Base-by-base conservation (phyloP, 805 yeast genomes). In the Candida ipomoeae region DNA sequence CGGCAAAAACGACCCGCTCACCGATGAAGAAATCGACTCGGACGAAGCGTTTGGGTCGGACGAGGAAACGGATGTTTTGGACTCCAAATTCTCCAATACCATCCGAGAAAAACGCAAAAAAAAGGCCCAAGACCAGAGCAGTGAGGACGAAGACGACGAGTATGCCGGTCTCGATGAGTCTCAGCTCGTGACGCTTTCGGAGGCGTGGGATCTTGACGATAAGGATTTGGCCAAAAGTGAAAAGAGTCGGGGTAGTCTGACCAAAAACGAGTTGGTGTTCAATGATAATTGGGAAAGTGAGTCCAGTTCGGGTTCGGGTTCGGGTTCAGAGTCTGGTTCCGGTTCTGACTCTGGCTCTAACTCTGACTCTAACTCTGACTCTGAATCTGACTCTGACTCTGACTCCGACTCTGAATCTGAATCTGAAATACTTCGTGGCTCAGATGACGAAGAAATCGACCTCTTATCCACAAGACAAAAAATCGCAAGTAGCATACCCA, bases 21-120 rank as follows among this genome's bases (percentile, higher is more conserved):
- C 73, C 44, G 87, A 82, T 59, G 87, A 82, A 61, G 87, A 87
- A 53, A 71, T 87, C 42, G 89, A 85, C 59, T 88, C 96, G 0
- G 97, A 90, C 65, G 96, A 87, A 59, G 96, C 96, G 0, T 68
- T 88, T 52, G 96, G 94, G 0, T 84, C 94, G 0, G 95, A 80
- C 51, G 91, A 86, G 57, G 89, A 83, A 48, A 78, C 75, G 48
- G 86, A 79, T 58, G 74, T 78, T 6, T 66, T 84, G 58, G 78
- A 80, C 64, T 80, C 87, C 31, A 85, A 81, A 62, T 81, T 84
- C 55, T 83, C 89, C 5, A 88, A 85, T 60, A 80, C 85, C 13
- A 68, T 84, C 40, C 79, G 89, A 67, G 89, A 83, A 62, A 74
- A 73, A 53, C 57, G 59, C 33, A 72, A 71, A 58, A 60, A 60